phyloP scores from a whole-genome alignment of 164 flowering plant genomes.

The Malania oleifera region DNA sequence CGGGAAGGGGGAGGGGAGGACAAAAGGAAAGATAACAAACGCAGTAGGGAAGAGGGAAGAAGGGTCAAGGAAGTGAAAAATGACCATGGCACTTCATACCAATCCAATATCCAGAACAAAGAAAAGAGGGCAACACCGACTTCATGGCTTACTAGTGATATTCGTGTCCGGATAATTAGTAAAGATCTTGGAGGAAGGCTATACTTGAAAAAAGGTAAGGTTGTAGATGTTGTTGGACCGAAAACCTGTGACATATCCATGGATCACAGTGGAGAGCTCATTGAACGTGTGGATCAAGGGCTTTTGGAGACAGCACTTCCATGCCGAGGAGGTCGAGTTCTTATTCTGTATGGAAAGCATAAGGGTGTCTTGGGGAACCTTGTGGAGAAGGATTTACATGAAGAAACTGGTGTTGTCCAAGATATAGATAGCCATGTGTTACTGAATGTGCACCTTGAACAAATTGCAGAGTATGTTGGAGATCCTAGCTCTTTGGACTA shows the following conservation, averaged over 20 bases:
- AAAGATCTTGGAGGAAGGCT: slow-evolving; percentile 6
- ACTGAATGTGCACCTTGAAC: not conserved
- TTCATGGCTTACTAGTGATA: slow-evolving; percentile 1
- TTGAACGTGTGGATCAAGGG: slow-evolving; percentile 4
- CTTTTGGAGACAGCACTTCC: slow-evolving; percentile 5
- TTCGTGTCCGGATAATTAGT: not conserved
- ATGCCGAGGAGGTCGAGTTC: not conserved
- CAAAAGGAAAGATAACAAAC: not conserved
- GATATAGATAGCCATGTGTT: slow-evolving; percentile 3
- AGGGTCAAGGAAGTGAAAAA: not conserved
- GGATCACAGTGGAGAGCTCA: slow-evolving; percentile 3
- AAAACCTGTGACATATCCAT: slow-evolving; percentile 1
- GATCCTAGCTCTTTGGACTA: not conserved
- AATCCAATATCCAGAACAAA: not conserved
- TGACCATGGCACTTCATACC: not conserved
- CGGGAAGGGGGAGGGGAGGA: not conserved
- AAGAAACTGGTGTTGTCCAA: slow-evolving; percentile 4
- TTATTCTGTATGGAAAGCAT: slow-evolving; percentile 4
- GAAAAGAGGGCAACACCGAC: not conserved
- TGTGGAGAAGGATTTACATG: not conserved
- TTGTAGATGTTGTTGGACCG: slow-evolving; percentile 7
- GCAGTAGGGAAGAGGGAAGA: not conserved
- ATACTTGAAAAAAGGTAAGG: slow-evolving; percentile 6
- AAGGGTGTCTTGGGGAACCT: slow-evolving; percentile 2
- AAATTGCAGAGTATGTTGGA: slow-evolving; percentile 9